Percentiles rank a stretch among this genome's conserved stretches.
phyloP scores from a whole-genome alignment of 2,329 filamentous ascomycete species.

The Pseudofabraea citricarpa region DNA sequence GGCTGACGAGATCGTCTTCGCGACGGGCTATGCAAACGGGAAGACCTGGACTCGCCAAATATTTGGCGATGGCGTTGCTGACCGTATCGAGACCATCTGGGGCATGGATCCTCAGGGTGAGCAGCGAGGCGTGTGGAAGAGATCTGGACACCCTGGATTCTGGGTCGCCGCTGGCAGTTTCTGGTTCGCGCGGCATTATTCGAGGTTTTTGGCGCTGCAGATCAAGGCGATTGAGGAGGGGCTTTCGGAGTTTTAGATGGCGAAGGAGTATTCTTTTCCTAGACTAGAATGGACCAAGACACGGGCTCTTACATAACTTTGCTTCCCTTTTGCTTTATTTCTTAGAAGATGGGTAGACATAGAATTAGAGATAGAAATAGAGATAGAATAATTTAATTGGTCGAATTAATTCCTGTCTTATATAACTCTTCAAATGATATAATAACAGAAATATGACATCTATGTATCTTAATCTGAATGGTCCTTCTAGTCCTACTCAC shows the following conservation, averaged over 20 bases:
- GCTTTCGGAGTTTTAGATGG: conserved; percentile 45
- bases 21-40: conserved; percentile 47
- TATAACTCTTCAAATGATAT: too few species aligned
- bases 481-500: too few species aligned
- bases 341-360: too few species aligned
- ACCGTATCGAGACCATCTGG: conserved; percentile 40
- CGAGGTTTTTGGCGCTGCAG: conserved; percentile 32
- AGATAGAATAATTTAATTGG: too few species aligned
- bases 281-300: too few species aligned
- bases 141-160: conserved; percentile 48
- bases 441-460: too few species aligned
- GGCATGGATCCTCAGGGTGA: conserved; percentile 42
- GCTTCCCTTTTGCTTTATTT: too few species aligned
- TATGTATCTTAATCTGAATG: too few species aligned
- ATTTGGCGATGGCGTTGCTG: conserved; percentile 43
- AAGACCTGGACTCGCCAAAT: conserved; percentile 40
- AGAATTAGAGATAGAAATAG: too few species aligned
- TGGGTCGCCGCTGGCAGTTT: conserved; percentile 65
- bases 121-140: conserved; percentile 34
- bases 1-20: conserved; percentile 45
- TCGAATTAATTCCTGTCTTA: too few species aligned
- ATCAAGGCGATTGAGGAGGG: conserved; percentile 43
- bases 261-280: too few species aligned
- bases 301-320: too few species aligned
- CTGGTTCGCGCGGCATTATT: conserved; percentile 40